These are phyloP conservation scores for Secale cereale DNA, from an alignment of 176 grass and related monocot genomes.

Conservation along the genomic window DNA sequence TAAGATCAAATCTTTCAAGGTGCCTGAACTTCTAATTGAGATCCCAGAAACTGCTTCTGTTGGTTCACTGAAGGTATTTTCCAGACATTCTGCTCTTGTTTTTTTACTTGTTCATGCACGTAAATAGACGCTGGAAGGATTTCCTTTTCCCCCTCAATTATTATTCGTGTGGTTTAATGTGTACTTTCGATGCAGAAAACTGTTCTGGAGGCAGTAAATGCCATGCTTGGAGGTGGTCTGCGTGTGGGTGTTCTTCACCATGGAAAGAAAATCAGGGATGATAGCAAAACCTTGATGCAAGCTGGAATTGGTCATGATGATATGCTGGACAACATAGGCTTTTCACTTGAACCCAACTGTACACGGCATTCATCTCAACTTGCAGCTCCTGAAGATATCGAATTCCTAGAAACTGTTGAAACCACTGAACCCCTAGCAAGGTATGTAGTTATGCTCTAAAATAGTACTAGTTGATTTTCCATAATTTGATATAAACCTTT, in stretches of 20 bases:
- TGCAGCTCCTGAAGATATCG: conserved; percentile 43
- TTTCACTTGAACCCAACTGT: conserved; percentile 79
- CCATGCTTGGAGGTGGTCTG: conserved; percentile 78
- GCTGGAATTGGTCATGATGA: conserved; percentile 60
- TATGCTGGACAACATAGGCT: conserved; percentile 58
- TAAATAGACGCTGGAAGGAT: neutral
- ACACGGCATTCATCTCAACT: conserved; percentile 31
- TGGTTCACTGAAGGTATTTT: conserved; percentile 83
- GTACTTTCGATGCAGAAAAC: conserved; percentile 62
- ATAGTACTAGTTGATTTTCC: neutral
- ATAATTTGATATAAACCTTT: conserved; percentile 3
- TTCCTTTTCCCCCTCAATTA: neutral
- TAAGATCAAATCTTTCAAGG: conserved; percentile 90
- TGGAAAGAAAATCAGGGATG: conserved; percentile 93
- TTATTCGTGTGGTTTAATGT: conserved; percentile 28
- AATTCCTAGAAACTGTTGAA: conserved; percentile 58
- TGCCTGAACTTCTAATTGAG: conserved; percentile 95
- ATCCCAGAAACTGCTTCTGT: conserved; percentile 90
- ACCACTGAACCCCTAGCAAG: conserved; percentile 70
- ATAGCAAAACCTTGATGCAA: conserved; percentile 70
- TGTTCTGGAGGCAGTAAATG: conserved; percentile 86
- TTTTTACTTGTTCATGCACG: neutral
- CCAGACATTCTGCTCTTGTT: conserved; percentile 8
- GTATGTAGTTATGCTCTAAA: conserved; percentile 37
- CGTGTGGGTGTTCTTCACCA: conserved; percentile 72